Evolutionary conservation across 371 early-diverging fungal genomes (phyloP), one percentile per base, ranked within the genome.

Genomic region (Circinella umbellata): DNA sequence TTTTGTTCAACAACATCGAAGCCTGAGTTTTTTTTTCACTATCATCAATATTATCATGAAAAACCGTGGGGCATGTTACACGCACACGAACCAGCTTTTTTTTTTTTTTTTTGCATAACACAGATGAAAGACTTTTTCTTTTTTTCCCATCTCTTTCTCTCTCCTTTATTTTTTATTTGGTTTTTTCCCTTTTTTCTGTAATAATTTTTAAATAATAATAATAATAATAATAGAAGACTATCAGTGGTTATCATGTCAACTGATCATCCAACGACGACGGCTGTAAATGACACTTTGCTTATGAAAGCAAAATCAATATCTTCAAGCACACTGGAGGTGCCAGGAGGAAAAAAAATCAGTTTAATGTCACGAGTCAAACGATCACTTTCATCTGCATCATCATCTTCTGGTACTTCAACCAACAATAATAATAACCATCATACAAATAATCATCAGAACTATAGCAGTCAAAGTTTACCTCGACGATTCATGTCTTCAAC

Each of bases 321-420:
- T 13, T 57, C 57, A 57, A 34, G 34, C n/a, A 57, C 57, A 18
- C 27, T 57, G 4, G 51, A 53, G 11, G 46, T 42, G 4, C 42
- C 62, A 37, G 67, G 67, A n/a, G 20, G 42, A 9, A 1, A n/a
- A 39, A 59, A 59, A 55, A 59, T 57, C 7, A 46, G 67, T 35
- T 59, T 66, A 27, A 66, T 66, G 34, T 66, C 67, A 27, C 57
- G 67, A 35, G 67, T 66, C 13, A 53, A 53, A 46, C 67, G 67
- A 17, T 66, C 67, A 14, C 60, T 66, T 27, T 66, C 67, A 7
- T 55, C 67, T n/a, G 67, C 67, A 39, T 55, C 67, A 42, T 42
- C 60, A 20, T n/a, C 51, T n/a, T 51, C 51, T 14, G 8, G 14
- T 5, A 13, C 51, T 14, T 51, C 51, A n/a, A 51, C 51, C 37